Evolutionary conservation across 352 stramenopile species (phyloP), one percentile per base, ranked within the genome.

Genomic region (Phytophthora pluvialis): DNA sequence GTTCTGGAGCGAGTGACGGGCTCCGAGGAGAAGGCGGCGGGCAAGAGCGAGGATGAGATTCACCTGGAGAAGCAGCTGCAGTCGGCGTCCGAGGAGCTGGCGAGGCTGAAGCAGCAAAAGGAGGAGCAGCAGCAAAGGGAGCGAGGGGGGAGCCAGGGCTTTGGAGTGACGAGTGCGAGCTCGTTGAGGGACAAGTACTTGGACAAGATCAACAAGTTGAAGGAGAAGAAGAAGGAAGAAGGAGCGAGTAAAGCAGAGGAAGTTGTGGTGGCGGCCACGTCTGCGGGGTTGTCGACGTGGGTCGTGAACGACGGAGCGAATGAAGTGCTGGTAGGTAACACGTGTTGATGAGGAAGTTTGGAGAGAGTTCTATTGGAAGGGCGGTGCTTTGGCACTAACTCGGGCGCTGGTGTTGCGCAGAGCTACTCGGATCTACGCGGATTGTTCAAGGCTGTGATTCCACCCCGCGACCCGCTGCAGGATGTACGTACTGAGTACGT

Each of bases 271-370:
- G 42, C 56, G 9, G 62, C 72, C 11, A 85, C 75, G 45, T 85
- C 77, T 3, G 83, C 80, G 32, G 82, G 84, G 7, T 59, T 91
- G 31, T 86, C 84, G 18, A 89, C 81, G 12, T 93, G 84, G 84
- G 44, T 89, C 40, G 84, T 93, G 45, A 88, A 91, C 54, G 69
- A 86, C 7, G 81, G 84, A 49, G 68, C 82, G 15, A 91, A 93
- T 57, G 81, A 91, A 71, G 49, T 90, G 33, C 64, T 91, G 72
- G 81, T 92, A 21, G 2, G 21, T 21, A 21, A 21, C 21, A 68
- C 15, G 55, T 50, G 10, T 4, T 78, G 31, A n/a, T 57, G 36
- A 45, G 9, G 13, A 21, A 21, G 21, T 21, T 21, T 21, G 21
- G 21, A 21, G 21, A 21, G 21, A 21, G 21, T 21, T 21, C 21